A percentile compares a stretch with the other conserved stretches of the same genome.
Evolutionary conservation across 2,329 filamentous ascomycete species (phyloP).

Genomic region (Fusarium nodosum): DNA sequence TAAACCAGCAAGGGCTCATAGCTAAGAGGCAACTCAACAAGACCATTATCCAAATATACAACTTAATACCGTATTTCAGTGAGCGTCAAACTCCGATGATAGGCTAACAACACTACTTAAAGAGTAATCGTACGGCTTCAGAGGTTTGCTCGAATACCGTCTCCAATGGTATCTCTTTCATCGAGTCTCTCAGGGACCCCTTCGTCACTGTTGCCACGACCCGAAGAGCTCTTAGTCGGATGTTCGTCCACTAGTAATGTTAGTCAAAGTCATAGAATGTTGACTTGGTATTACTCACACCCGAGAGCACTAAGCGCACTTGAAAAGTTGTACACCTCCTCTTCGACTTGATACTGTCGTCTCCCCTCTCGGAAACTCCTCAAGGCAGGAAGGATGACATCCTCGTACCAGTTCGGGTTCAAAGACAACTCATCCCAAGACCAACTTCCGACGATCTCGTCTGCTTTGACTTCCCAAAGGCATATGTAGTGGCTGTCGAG

Average conservation of each 20-base stretch:
- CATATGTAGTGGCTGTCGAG: slow-evolving; percentile 3
- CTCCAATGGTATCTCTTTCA: background rate
- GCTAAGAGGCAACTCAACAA: background rate
- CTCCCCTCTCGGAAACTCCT: background rate
- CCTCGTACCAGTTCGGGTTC: slow-evolving; percentile 3
- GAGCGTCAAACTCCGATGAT: background rate
- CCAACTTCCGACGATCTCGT: slow-evolving; percentile 7
- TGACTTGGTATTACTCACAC: background rate
- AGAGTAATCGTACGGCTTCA: background rate
- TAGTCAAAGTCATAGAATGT: background rate
- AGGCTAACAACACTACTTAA: too few relatives aligned
- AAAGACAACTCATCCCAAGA: slow-evolving; percentile 6
- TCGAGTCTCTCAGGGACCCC: background rate
- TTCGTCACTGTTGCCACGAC: background rate
- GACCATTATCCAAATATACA: background rate
- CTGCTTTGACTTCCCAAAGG: background rate
- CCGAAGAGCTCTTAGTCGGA: background rate
- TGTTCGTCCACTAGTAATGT: background rate
- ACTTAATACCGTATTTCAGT: background rate
- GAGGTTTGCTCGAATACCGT: background rate
- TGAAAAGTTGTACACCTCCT: background rate
- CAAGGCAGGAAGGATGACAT: slow-evolving; percentile 1
- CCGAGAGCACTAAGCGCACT: background rate
- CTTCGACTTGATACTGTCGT: background rate
- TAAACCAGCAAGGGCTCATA: background rate